Conservation (phyloP, 2,329 filamentous ascomycete genomes). For the Cladosporium sp. region DNA sequence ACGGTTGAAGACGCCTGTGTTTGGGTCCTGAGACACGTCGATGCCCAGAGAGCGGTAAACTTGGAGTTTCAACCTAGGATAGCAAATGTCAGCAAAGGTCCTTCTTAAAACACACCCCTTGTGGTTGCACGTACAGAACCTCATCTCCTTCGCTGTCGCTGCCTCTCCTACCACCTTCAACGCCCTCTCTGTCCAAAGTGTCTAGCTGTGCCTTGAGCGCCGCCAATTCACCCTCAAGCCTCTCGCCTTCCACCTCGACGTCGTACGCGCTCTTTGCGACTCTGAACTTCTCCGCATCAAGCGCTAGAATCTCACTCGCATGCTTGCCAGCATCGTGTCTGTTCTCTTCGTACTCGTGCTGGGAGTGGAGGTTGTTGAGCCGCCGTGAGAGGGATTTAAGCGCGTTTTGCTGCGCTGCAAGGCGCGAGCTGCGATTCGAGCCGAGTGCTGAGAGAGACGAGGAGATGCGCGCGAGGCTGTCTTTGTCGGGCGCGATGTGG, state of each 20-base stretch:
- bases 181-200: slow-evolving; percentile 82
- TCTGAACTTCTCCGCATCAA: slow-evolving; percentile 92
- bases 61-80: slow-evolving; percentile 70
- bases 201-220: slow-evolving; percentile 73
- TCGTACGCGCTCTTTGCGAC: slow-evolving; percentile 89
- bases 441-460: slow-evolving; percentile 82
- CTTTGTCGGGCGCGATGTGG: slow-evolving; percentile 82
- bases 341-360: slow-evolving; percentile 73
- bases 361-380: slow-evolving; percentile 70
- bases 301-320: slow-evolving; percentile 77
- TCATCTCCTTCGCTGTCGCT: slow-evolving; percentile 47
- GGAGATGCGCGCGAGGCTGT: slow-evolving; percentile 70
- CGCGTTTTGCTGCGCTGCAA: slow-evolving; percentile 43
- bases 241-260: slow-evolving; percentile 90
- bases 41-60: slow-evolving; percentile 91
- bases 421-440: slow-evolving; percentile 76
- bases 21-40: slow-evolving; percentile 75
- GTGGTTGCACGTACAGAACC: slow-evolving; percentile 44
- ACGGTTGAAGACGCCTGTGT: slow-evolving; percentile 77
- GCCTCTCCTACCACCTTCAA: slow-evolving; percentile 67
- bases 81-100: neutral
- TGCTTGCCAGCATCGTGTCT: slow-evolving; percentile 77
- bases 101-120: neutral
- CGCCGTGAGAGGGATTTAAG: slow-evolving; percentile 67
- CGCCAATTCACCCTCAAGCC: slow-evolving; percentile 75